Conservation (phyloP, 257 asterid species). For the Lavandula angustifolia region DNA sequence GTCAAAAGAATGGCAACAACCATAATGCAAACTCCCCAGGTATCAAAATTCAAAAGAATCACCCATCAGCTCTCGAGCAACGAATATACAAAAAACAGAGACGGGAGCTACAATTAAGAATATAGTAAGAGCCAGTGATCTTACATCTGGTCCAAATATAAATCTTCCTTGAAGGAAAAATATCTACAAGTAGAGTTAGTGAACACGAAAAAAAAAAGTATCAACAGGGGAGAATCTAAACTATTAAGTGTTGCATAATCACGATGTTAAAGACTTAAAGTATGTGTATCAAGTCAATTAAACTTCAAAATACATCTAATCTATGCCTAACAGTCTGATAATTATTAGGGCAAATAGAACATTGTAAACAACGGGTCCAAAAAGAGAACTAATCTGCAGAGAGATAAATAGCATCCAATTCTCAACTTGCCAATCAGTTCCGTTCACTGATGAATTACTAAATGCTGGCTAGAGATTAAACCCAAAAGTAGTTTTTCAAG, state of each 20-base stretch:
- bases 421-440: not conserved
- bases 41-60: slow-evolving; percentile 59
- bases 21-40: slow-evolving; percentile 71
- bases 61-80: slow-evolving; percentile 74
- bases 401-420: not conserved
- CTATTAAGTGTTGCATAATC: not conserved
- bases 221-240: not conserved
- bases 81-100: slow-evolving; percentile 76
- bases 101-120: slow-evolving; percentile 81
- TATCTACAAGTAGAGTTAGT: slow-evolving; percentile 44
- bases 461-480: not conserved
- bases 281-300: not conserved
- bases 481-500: not conserved
- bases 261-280: not conserved
- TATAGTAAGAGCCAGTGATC: slow-evolving; percentile 79
- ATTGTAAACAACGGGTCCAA: not conserved
- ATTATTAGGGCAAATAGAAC: not conserved
- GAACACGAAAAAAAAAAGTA: slow-evolving; percentile 13
- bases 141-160: slow-evolving; percentile 89
- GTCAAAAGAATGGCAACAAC: slow-evolving; percentile 62
- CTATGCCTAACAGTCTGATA: not conserved
- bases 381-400: not conserved
- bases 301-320: slow-evolving; percentile 5
- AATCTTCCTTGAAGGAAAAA: slow-evolving; percentile 84
- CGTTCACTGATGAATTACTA: not conserved